Evolutionary conservation across 1,284 basidiomycete species (phyloP), one percentile per base, ranked within the genome.

Genomic region (Cryptococcus floricola): DNA sequence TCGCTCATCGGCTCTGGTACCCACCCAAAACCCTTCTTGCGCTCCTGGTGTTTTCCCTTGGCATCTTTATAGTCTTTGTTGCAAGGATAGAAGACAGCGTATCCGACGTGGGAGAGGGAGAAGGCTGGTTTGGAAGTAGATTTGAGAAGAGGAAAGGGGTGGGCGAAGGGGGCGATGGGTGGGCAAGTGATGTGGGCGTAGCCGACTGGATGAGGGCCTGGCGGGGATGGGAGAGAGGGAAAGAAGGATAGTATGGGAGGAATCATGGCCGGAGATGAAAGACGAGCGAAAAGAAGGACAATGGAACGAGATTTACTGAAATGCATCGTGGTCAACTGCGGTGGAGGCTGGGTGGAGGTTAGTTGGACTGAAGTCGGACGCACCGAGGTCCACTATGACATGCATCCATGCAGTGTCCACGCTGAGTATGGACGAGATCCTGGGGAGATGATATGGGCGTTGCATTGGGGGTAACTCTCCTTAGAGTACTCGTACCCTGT

Each of bases 61-160:
- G 18, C 45, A 39, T n/a, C 10, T 34, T 34, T 2, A 2, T 34
- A 34, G 31, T 45, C 39, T n/a, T 38, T 39, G 14, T 52, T 44
- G 28, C 62, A 61, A 16, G 73, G 73, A 48, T 75, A 75, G 48
- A 67, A 75, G 6, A 75, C 53, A 1, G 65, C 60, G 58, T 69
- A 75, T 9, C 64, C 62, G 13, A 69, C 61, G 53, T 66, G 53
- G 16, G 57, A 39, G 4, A 70, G 42, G 9, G 63, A 57, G 10
- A 73, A 53, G 1, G 64, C 69, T 6, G 70, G 65, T 28, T 56
- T n/a, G 13, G 54, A 59, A 2, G 62, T 64, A 2, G 43, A 34
- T 0, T 27, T 51, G 49, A 56, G 49, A 1, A 27, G 56, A 12
- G 66, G 66, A 4, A 56, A 56, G 16, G 59, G 54, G 37, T 50